Base-by-base conservation (phyloP, 1,284 basidiomycete genomes). In the Wolfiporia cocos region DNA sequence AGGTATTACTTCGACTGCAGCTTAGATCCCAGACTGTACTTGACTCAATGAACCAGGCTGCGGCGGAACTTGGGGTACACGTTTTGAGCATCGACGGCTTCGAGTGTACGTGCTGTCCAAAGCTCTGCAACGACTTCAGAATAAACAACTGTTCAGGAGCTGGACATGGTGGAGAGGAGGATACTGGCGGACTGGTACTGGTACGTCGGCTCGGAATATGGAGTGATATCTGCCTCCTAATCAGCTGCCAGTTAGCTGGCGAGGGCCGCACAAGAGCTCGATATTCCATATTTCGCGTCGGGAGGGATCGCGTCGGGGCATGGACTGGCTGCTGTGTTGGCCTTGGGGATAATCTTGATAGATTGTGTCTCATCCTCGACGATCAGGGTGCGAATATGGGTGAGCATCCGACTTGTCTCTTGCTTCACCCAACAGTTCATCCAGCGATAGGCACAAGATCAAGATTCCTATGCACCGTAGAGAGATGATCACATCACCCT, bases 81-180 rank as follows among this genome's bases (percentile, higher is more conserved):
- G 72, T 91, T 39, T 59, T 96, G 22, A 89, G 85, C 49, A 91
- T 93, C 28, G 91, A 93, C 50, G 90, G 91, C 0, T 90, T 93
- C 51, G 91, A 93, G 69, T 93, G 90, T 81, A 47, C 23, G 72
- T 52, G 15, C 36, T 9, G 41, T 34, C 12, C 15, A 32, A 34
- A 42, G 30, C 39, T 20, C 38, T 32, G 14, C 20, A 33, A 19
- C 38, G 22, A 15, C 22, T 34, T 29, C 34, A 17, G 36, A 28
- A 19, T 36, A 24, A 38, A 38, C 20, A 41, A 14, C 18, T 34
- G 3, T 30, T 23, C 58, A 89, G 86, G 86, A 58, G 91, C 92
- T 29, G 93, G 93, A 22, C 92, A 96, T 62, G 93, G 92, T 4
- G 93, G 93, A 48, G 94, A 97, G 59, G 89, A 96, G 43, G 94